Evolutionary conservation across 176 grass and related monocot species (phyloP), one percentile per base, ranked within the genome.

Genomic region (Elymus sibiricus): DNA sequence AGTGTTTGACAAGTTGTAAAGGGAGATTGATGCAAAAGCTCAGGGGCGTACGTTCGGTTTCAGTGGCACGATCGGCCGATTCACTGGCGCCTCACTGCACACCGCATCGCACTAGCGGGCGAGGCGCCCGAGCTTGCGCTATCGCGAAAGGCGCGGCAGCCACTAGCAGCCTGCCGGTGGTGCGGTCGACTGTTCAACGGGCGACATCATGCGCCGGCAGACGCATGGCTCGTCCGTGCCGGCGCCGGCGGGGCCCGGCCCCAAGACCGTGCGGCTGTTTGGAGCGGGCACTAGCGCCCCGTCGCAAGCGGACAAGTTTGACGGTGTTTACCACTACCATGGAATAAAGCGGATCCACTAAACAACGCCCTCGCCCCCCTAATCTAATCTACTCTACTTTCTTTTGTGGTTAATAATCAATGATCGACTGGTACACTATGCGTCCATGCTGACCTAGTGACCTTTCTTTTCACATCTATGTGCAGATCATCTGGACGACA

Each of bases 241-340:
- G 76, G 65, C 49, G 84, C 49, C 84, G 66, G 24, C 37, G 79
- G 80, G 80, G 19, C 75, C 64, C 64, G 5, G n/a, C n/a, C n/a
- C n/a, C n/a, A 74, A 39, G 73, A 6, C 58, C 43, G n/a, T 51
- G 27, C 13, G 58, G 59, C 6, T 24, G 51, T 16, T 42, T 59
- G 61, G 67, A 58, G 71, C 71, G 22, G 71, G 42, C 70, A 5
- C 70, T 67, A 53, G 22, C n/a, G 44, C 9, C 17, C 37, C 11
- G 4, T 39, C n/a, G 22, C 72, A 32, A 21, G 70, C 63, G 37
- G 49, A 64, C 80, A 28, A 70, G 35, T 39, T 71, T 70, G 38
- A 76, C 70, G 19, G 5, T 49, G 58, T n/a, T 51, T 76, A 49
- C 27, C 71, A 47, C 39, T 37, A 47, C 11, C 6, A 68, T 17